Evolutionary conservation across 495 filamentous ascomycete genomes (phyloP).

Genomic region (Cercophora samala): DNA sequence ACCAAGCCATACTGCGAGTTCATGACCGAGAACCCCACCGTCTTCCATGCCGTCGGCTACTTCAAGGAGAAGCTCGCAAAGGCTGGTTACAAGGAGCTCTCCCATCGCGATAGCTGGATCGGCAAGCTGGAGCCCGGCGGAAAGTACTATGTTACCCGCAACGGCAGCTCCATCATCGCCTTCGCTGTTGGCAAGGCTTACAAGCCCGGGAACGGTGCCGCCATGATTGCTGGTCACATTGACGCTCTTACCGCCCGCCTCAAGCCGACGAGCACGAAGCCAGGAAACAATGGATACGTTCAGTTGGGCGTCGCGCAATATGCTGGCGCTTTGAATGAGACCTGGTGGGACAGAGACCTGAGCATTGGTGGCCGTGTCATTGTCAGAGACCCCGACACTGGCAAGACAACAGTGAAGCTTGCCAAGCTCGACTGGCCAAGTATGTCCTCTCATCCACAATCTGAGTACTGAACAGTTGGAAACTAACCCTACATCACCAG

Average conservation of each 20-base stretch:
- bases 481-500: slow-evolving; percentile 20
- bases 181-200: slow-evolving; percentile 82
- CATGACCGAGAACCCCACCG: slow-evolving; percentile 83
- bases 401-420: slow-evolving; percentile 77
- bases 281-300: slow-evolving; percentile 75
- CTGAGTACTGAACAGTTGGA: neutral
- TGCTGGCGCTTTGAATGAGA: slow-evolving; percentile 76
- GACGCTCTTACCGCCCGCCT: slow-evolving; percentile 85
- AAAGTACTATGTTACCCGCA: slow-evolving; percentile 84
- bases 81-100: slow-evolving; percentile 72
- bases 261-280: slow-evolving; percentile 84
- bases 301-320: slow-evolving; percentile 92
- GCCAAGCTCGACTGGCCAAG: slow-evolving; percentile 89
- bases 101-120: slow-evolving; percentile 74
- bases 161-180: slow-evolving; percentile 81
- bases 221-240: slow-evolving; percentile 80
- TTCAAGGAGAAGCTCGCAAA: slow-evolving; percentile 68
- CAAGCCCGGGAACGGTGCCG: slow-evolving; percentile 78
- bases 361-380: slow-evolving; percentile 85
- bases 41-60: slow-evolving; percentile 80
- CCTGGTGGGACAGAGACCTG: slow-evolving; percentile 95
- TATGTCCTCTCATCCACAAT: slow-evolving; percentile 5
- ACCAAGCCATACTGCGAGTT: slow-evolving; percentile 84
- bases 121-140: slow-evolving; percentile 72
- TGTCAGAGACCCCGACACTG: slow-evolving; percentile 64